phyloP scores from a whole-genome alignment of 129 eudicot species.

The Mikania micrantha region DNA sequence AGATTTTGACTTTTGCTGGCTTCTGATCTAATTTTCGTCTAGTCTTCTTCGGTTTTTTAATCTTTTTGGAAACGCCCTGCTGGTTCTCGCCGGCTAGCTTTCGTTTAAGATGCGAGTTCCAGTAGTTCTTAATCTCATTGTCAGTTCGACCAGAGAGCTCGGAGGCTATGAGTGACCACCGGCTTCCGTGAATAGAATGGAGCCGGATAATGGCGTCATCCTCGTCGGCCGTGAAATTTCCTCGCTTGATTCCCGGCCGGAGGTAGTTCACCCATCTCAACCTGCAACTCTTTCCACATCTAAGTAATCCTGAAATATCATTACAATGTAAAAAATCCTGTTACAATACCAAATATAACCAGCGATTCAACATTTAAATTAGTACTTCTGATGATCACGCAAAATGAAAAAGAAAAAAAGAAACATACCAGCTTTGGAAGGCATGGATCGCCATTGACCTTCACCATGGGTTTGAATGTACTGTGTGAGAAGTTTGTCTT shows the following conservation, averaged over 20 bases:
- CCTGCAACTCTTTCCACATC: slow-evolving; percentile 45
- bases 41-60: slow-evolving; percentile 2
- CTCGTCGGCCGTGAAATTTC: slow-evolving; percentile 33
- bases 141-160: slow-evolving; percentile 35
- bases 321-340: not conserved
- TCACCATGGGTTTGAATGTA: slow-evolving; percentile 37
- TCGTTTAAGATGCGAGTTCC: slow-evolving; percentile 40
- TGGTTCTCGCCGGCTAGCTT: not conserved
- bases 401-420: too few species aligned
- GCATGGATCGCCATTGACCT: slow-evolving; percentile 41
- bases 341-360: too few species aligned
- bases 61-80: not conserved
- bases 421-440: slow-evolving; percentile 40
- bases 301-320: slow-evolving; percentile 16
- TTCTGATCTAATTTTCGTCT: slow-evolving; percentile 8
- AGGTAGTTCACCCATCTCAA: slow-evolving; percentile 42
- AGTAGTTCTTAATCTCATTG: slow-evolving; percentile 42
- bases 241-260: slow-evolving; percentile 38
- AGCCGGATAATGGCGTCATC: slow-evolving; percentile 26
- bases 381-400: too few species aligned
- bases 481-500: slow-evolving; percentile 31
- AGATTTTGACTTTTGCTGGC: not conserved
- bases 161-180: slow-evolving; percentile 34
- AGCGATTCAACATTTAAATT: too few species aligned
- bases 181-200: slow-evolving; percentile 34